Percentiles rank a stretch among this genome's conserved stretches.
phyloP scores from a whole-genome alignment of 2,329 filamentous ascomycete genomes.

The Raffaelea ambrosiae region DNA sequence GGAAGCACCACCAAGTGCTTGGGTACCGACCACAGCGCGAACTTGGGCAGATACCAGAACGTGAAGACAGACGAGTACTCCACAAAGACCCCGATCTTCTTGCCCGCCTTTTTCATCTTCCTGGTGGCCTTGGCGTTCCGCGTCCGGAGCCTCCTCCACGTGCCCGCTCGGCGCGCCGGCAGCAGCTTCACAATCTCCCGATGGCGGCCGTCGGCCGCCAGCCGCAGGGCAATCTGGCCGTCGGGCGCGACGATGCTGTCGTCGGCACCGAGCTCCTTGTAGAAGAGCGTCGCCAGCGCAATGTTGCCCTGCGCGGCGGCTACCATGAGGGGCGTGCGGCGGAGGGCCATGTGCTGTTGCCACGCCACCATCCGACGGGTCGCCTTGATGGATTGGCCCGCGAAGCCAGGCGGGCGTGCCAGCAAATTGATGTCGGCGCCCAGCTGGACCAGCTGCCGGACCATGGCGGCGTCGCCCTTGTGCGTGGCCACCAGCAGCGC shows the following conservation, averaged over 20 bases:
- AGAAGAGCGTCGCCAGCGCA: conserved; percentile 30
- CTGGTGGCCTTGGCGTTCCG: conserved; percentile 1
- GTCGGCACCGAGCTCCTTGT: conserved; percentile 30
- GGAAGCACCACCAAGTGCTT: too few species aligned
- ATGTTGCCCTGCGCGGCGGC: conserved; percentile 32
- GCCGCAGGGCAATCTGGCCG: conserved; percentile 34
- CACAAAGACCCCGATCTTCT: not conserved
- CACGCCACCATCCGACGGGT: too few species aligned
- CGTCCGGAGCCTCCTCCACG: conserved; percentile 26
- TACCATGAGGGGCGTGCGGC: conserved; percentile 34
- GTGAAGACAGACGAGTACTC: too few species aligned
- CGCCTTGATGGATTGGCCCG: too few species aligned
- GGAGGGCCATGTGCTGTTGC: conserved; percentile 15
- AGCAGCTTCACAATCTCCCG: conserved; percentile 34
- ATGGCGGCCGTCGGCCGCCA: conserved; percentile 32
- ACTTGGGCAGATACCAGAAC: conserved; percentile 5
- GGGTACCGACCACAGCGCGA: conserved; percentile 3
- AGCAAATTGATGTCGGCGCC: conserved; percentile 25
- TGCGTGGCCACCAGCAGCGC: conserved; percentile 28
- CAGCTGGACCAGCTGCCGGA: conserved; percentile 23
- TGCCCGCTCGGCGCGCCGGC: conserved; percentile 28
- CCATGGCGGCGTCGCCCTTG: conserved; percentile 20
- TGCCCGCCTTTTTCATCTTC: conserved; percentile 1
- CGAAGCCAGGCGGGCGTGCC: conserved; percentile 9
- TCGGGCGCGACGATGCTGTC: conserved; percentile 35